Percentiles rank a stretch among this genome's conserved stretches.
Conservation (phyloP, 2,329 filamentous ascomycete species). For the Neofusicoccum kwambonambiense region DNA sequence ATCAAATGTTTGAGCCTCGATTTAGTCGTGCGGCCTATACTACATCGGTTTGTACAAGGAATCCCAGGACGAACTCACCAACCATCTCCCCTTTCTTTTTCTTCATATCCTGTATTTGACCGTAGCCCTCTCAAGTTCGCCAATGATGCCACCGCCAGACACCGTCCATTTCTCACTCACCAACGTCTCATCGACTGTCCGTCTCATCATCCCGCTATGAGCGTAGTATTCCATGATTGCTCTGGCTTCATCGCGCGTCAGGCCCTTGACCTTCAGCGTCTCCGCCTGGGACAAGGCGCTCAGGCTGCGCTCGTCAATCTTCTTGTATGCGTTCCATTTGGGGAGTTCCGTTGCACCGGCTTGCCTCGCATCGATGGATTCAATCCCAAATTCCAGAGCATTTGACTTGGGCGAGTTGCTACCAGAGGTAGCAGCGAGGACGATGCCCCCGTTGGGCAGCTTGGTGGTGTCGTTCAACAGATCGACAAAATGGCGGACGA, state of each 20-base stretch:
- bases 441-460: slow-evolving; percentile 71
- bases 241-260: slow-evolving; percentile 73
- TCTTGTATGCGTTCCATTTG: slow-evolving; percentile 52
- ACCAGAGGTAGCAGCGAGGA: slow-evolving; percentile 71
- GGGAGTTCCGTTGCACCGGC: slow-evolving; percentile 31
- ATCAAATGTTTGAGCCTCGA: background rate
- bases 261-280: slow-evolving; percentile 60
- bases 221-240: slow-evolving; percentile 92
- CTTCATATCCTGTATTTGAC: slow-evolving; percentile 43
- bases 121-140: slow-evolving; percentile 75
- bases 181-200: slow-evolving; percentile 65
- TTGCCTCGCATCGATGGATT: slow-evolving; percentile 45
- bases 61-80: background rate
- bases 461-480: slow-evolving; percentile 55
- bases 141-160: slow-evolving; percentile 76
- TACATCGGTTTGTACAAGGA: background rate
- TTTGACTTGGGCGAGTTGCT: slow-evolving; percentile 67
- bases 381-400: slow-evolving; percentile 68
- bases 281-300: slow-evolving; percentile 46
- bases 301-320: slow-evolving; percentile 53
- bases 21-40: background rate
- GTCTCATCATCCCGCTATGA: slow-evolving; percentile 74
- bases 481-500: slow-evolving; percentile 73
- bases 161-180: slow-evolving; percentile 83
- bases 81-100: background rate